Conservation (phyloP, 1,284 basidiomycete genomes). For the Papiliotrema terrestris region DNA sequence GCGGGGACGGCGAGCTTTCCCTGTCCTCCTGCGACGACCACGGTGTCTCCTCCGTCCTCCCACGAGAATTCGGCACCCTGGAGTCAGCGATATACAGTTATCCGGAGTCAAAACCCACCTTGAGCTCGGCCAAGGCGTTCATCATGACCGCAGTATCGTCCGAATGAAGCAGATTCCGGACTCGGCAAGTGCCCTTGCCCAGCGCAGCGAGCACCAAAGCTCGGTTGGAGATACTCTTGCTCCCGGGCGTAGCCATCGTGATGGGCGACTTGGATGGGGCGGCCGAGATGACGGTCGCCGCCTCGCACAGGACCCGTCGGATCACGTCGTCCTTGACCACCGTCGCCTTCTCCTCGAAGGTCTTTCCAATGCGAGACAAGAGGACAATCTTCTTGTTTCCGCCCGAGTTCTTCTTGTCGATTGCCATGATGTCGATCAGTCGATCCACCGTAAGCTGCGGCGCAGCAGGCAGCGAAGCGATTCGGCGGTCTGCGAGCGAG, state of each 20-base stretch:
- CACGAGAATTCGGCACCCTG: slow-evolving; percentile 84
- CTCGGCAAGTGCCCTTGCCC: slow-evolving; percentile 77
- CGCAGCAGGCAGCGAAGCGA: slow-evolving; percentile 66
- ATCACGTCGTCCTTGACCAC: slow-evolving; percentile 78
- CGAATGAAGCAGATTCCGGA: slow-evolving; percentile 90
- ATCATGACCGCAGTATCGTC: slow-evolving; percentile 99
- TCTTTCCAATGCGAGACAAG: slow-evolving; percentile 83
- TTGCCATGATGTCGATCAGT: slow-evolving; percentile 82
- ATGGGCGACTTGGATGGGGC: slow-evolving; percentile 65
- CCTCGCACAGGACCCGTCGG: slow-evolving; percentile 71
- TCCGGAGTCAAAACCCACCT: slow-evolving; percentile 53
- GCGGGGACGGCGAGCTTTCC: slow-evolving; percentile 75
- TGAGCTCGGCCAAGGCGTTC: slow-evolving; percentile 80
- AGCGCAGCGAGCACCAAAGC: slow-evolving; percentile 92
- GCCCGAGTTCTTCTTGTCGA: slow-evolving; percentile 97
- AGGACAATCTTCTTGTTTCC: slow-evolving; percentile 89
- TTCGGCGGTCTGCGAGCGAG: slow-evolving; percentile 69
- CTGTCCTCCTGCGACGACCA: slow-evolving; percentile 83
- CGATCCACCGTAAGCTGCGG: slow-evolving; percentile 72
- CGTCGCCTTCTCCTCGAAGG: slow-evolving; percentile 87
- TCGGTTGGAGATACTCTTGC: slow-evolving; percentile 95
- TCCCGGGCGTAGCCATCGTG: slow-evolving; percentile 87
- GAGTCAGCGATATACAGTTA: slow-evolving; percentile 6
- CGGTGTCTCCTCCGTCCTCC: slow-evolving; percentile 90
- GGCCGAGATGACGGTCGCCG: slow-evolving; percentile 68